These are phyloP conservation scores for Gossypium anomalum DNA, from an alignment of 345 rosid species.

Conservation along the genomic window DNA sequence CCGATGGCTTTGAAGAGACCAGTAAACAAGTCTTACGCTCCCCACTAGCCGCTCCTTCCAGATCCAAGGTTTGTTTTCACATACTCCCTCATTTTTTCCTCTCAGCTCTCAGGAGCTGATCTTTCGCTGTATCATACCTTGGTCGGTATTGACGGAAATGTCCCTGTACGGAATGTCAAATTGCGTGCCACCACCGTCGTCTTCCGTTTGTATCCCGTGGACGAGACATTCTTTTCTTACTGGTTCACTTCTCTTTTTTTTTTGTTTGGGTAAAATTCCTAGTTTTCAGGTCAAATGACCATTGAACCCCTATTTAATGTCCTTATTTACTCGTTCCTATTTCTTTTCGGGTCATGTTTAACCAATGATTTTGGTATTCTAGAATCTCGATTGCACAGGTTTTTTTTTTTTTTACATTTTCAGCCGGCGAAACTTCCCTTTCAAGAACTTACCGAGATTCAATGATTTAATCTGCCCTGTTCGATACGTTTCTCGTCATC, in stretches of 20 bases:
- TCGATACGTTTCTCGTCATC: background rate
- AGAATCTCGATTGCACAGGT: background rate
- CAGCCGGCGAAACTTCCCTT: background rate
- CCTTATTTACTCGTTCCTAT: background rate
- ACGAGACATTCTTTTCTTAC: conserved; percentile 16
- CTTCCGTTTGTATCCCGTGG: conserved; percentile 16
- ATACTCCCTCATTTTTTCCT: background rate
- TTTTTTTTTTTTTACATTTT: background rate
- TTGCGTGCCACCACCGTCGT: background rate
- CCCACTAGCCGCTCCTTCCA: conserved; percentile 42
- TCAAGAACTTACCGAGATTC: background rate
- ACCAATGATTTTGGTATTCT: conserved; percentile 3
- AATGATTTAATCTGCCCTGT: conserved; percentile 21
- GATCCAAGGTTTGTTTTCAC: conserved; percentile 60
- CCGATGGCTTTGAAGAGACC: conserved; percentile 57
- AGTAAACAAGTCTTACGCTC: conserved; percentile 39
- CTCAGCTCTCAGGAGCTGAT: conserved; percentile 16
- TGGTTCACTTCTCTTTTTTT: background rate
- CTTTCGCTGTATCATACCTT: conserved; percentile 8
- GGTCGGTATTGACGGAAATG: conserved; percentile 16
- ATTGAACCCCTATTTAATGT: conserved; percentile 1
- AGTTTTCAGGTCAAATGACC: background rate
- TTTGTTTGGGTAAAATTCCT: background rate
- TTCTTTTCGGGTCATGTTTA: background rate
- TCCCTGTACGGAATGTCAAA: background rate